These are phyloP conservation scores for Fusarium begoniae DNA, from an alignment of 2,329 filamentous ascomycete species.

Conservation along the genomic window DNA sequence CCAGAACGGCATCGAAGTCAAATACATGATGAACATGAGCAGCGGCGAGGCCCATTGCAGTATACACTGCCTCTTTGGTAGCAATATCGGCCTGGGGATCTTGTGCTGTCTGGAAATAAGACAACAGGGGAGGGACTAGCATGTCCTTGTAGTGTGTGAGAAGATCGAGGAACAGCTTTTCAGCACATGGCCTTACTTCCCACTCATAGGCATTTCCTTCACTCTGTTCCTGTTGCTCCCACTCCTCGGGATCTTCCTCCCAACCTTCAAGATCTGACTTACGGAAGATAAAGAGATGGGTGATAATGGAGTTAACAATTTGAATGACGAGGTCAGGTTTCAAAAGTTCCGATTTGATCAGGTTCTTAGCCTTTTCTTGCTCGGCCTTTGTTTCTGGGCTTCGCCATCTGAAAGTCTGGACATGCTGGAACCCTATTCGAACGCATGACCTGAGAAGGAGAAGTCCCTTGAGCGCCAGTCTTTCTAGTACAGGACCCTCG, in stretches of 20 bases:
- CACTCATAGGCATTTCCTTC: conserved; percentile 90
- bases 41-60: conserved; percentile 87
- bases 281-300: conserved; percentile 87
- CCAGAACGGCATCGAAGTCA: conserved; percentile 85
- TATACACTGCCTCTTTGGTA: conserved; percentile 94
- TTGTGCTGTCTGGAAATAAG: conserved; percentile 83
- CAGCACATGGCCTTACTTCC: conserved; percentile 89
- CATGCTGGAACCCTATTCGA: conserved; percentile 83
- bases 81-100: conserved; percentile 74
- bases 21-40: conserved; percentile 76
- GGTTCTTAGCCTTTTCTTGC: conserved; percentile 72
- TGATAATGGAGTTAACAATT: conserved; percentile 86
- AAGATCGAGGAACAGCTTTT: conserved; percentile 92
- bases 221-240: conserved; percentile 90
- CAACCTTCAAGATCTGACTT: conserved; percentile 87
- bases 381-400: conserved; percentile 79
- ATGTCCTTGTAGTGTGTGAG: conserved; percentile 88
- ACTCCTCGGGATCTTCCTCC: conserved; percentile 95
- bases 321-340: conserved; percentile 79
- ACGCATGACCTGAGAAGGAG: conserved; percentile 84
- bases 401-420: conserved; percentile 85
- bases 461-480: conserved; percentile 83
- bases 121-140: conserved; percentile 79
- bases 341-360: conserved; percentile 78
- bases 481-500: conserved; percentile 75